Percentiles rank a stretch among this genome's conserved stretches.
These are phyloP conservation scores for Camelina neglecta DNA, from an alignment of 345 rosid species.

Conservation along the genomic window DNA sequence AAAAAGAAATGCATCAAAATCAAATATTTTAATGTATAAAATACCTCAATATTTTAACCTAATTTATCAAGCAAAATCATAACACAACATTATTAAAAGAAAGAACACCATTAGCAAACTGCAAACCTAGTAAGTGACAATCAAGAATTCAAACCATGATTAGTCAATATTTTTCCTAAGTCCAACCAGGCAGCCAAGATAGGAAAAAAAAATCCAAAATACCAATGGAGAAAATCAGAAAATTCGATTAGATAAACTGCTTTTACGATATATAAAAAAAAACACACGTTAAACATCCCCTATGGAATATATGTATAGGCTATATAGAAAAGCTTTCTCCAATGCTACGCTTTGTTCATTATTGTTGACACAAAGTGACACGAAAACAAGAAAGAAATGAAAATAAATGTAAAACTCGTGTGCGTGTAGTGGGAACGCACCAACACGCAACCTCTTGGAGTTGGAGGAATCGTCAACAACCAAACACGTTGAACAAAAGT, in stretches of 20 bases:
- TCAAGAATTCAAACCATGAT: too few relatives aligned
- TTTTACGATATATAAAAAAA: too few relatives aligned
- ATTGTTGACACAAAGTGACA: conserved; percentile 10
- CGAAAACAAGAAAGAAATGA: background rate
- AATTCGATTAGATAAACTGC: too few relatives aligned
- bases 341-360: conserved; percentile 31
- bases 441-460: conserved; percentile 39
- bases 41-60: too few relatives aligned
- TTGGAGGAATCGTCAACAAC: conserved; percentile 24
- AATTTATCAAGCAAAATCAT: background rate
- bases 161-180: too few relatives aligned
- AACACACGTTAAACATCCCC: too few relatives aligned
- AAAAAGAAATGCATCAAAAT: background rate
- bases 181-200: too few relatives aligned
- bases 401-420: conserved; percentile 22
- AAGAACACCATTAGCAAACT: background rate
- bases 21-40: background rate
- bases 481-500: conserved; percentile 42
- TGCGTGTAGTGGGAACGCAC: conserved; percentile 32
- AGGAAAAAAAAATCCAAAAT: too few relatives aligned
- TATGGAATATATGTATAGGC: too few relatives aligned
- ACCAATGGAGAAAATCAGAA: too few relatives aligned
- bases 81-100: background rate
- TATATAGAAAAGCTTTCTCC: background rate
- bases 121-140: background rate